Percentiles rank a stretch among this genome's conserved stretches.
Conservation (phyloP, 75 land plant species). For the Cunninghamia lanceolata region DNA sequence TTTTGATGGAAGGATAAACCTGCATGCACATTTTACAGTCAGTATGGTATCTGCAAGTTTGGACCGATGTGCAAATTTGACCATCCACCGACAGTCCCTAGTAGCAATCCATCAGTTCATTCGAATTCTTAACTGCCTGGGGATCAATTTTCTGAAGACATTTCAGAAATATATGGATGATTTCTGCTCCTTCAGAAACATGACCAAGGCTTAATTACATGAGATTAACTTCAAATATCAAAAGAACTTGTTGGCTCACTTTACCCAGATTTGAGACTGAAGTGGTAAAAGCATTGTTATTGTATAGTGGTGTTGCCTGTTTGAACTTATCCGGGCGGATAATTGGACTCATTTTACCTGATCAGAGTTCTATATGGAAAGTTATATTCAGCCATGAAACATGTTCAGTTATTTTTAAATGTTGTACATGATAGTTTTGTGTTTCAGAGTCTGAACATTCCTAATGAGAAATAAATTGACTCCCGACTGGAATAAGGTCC, state of each 20-base stretch:
- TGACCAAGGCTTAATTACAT: not conserved
- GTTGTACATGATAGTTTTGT: not conserved
- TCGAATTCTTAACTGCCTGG: constrained; percentile 30
- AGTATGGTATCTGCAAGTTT: constrained; percentile 83
- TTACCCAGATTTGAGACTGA: not conserved
- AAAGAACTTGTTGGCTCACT: not conserved
- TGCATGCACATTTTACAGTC: constrained; percentile 63
- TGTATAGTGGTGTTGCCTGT: not conserved
- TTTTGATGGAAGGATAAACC: constrained; percentile 4
- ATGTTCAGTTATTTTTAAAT: not conserved
- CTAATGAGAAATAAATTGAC: not conserved
- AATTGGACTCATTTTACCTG: not conserved
- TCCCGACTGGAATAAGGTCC: not conserved
- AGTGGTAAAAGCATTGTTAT: not conserved
- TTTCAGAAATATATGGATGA: not conserved
- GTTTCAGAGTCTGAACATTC: not conserved
- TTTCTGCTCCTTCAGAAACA: not conserved
- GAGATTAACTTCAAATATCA: constrained; percentile 2
- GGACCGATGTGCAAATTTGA: constrained; percentile 95
- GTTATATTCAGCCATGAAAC: not conserved
- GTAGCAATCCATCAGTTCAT: constrained; percentile 30
- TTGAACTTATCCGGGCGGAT: not conserved
- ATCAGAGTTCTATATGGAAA: not conserved
- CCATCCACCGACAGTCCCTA: constrained; percentile 51
- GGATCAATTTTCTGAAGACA: not conserved